These are phyloP conservation scores for Xenoacremonium recifei DNA, from an alignment of 2,329 filamentous ascomycete genomes.

Conservation along the genomic window DNA sequence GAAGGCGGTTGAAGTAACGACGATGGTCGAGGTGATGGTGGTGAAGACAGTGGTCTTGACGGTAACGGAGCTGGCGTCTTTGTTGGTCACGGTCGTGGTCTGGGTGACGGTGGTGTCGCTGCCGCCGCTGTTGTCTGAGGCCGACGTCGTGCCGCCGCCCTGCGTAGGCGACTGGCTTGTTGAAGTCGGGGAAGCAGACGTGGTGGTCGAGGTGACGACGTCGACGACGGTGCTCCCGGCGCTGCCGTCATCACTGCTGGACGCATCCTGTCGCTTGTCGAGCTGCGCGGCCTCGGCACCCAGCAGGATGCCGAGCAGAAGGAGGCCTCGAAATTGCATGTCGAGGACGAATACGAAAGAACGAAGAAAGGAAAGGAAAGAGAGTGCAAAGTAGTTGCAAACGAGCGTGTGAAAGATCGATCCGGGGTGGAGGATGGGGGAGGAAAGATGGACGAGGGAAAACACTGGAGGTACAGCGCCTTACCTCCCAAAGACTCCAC, in stretches of 20 bases:
- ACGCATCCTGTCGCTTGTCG: slow-evolving; percentile 5
- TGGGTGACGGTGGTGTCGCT: slow-evolving; percentile 28
- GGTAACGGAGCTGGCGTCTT: slow-evolving; percentile 25
- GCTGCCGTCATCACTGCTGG: slow-evolving; percentile 7
- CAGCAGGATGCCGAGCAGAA: slow-evolving; percentile 23
- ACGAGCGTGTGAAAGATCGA: slow-evolving; percentile 8
- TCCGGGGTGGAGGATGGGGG: slow-evolving; percentile 8
- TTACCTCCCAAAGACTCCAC: too few species aligned
- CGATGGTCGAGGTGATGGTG: slow-evolving; percentile 30
- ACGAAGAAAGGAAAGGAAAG: slow-evolving; percentile 4
- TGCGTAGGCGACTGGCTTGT: not conserved
- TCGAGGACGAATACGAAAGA: slow-evolving; percentile 9
- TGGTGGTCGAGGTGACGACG: slow-evolving; percentile 6
- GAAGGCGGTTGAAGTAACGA: slow-evolving; percentile 34
- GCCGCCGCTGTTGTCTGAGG: slow-evolving; percentile 4
- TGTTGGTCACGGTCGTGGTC: slow-evolving; percentile 31
- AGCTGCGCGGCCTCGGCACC: slow-evolving; percentile 21
- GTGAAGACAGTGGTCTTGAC: slow-evolving; percentile 28
- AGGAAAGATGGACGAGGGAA: slow-evolving; percentile 8
- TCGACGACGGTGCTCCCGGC: slow-evolving; percentile 9
- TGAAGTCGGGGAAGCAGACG: not conserved
- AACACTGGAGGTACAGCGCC: slow-evolving; percentile 14
- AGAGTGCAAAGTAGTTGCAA: slow-evolving; percentile 1
- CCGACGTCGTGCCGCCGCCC: not conserved
- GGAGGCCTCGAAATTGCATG: slow-evolving; percentile 24